A percentile compares a stretch with the other conserved stretches of the same genome.
phyloP scores from a whole-genome alignment of 352 stramenopile species.

The Phytopythium mirpurense region DNA sequence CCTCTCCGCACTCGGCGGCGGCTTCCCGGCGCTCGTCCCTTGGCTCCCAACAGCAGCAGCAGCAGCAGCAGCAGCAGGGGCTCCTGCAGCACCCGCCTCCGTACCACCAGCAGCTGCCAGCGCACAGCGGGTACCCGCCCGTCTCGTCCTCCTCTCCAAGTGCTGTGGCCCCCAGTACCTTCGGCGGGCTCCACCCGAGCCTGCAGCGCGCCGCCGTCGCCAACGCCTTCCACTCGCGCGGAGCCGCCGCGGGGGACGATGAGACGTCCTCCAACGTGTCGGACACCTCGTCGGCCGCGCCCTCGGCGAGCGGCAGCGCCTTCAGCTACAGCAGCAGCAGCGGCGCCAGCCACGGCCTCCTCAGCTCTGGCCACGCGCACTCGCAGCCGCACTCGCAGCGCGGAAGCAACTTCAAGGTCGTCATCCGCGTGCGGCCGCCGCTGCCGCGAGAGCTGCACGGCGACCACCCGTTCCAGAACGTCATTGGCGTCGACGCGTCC shows the following conservation, averaged over 20 bases:
- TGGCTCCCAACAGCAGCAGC: slow-evolving; percentile 20
- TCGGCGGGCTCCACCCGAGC: slow-evolving; percentile 6
- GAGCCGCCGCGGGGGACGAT: slow-evolving; percentile 28
- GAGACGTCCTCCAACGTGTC: slow-evolving; percentile 60
- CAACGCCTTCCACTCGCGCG: slow-evolving; percentile 47
- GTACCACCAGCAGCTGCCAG: background rate
- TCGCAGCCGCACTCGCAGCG: slow-evolving; percentile 20
- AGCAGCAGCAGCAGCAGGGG: slow-evolving; percentile 16
- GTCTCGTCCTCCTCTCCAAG: background rate
- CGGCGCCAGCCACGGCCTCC: too few species aligned
- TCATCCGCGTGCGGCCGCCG: slow-evolving; percentile 89
- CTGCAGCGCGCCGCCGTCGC: slow-evolving; percentile 66
- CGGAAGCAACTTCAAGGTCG: slow-evolving; percentile 89
- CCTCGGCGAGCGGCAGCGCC: slow-evolving; percentile 8
- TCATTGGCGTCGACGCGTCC: slow-evolving; percentile 81
- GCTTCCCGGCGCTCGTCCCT: slow-evolving; percentile 21
- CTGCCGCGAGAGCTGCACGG: slow-evolving; percentile 85
- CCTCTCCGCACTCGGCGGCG: slow-evolving; percentile 19
- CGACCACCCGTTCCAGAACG: slow-evolving; percentile 88
- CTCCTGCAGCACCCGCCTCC: slow-evolving; percentile 9
- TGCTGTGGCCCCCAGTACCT: background rate
- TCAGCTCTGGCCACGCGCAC: slow-evolving; percentile 7
- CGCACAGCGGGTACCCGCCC: background rate
- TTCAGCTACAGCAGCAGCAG: slow-evolving; percentile 24
- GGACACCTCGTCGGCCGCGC: slow-evolving; percentile 32